Base-by-base conservation (phyloP, 2,329 filamentous ascomycete species). In the Xylaria sp. region DNA sequence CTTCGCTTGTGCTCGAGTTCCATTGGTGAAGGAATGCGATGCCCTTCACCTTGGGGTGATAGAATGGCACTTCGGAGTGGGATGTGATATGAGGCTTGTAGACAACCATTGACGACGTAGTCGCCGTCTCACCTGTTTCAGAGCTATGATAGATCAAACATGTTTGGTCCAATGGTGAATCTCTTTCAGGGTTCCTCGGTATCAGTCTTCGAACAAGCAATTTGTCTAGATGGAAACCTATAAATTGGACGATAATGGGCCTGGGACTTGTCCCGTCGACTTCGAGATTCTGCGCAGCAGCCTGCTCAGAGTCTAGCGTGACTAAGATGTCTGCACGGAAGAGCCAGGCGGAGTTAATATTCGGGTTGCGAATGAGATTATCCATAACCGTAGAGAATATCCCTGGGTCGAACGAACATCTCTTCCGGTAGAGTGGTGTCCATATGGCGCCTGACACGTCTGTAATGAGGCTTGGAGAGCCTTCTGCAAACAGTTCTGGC, bases 21-120 rank as follows among this genome's bases (percentile, higher is more conserved):
- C 88, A 92, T 44, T 88, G 87, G 79, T 97, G 93, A 8, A 94
- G 82, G 73, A 96, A 94, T 5, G 90, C 93, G 28, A 97, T 85
- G 13, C 88, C 89, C 61, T 85, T 86, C 25, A 97, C 90, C 62
- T 87, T 85, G 25, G 95, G 95, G 77, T 98, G 94, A 80, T 98
- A 98, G 81, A 92, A 97, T 0, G 95, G 95, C 70, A 96, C 86
- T 2, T 91, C 87, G 15, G 87, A 84, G 12, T 86, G 82, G 1
- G 82, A 82, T 39, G 85, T 79, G 9, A 89, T 85, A 80, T 97
- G 94, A 8, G 95, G 94, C 6, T 92, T 84, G 78, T 97, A 97
- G 41, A 97, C 80, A 18, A 97, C 88, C 62, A 95, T 81, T 39
- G 85, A 87, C 37, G 81, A 80, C 44, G 85, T 87, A 32, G 81